Evolutionary conservation across 257 asterid genomes (phyloP).

Genomic region (Gentiana dahurica): DNA sequence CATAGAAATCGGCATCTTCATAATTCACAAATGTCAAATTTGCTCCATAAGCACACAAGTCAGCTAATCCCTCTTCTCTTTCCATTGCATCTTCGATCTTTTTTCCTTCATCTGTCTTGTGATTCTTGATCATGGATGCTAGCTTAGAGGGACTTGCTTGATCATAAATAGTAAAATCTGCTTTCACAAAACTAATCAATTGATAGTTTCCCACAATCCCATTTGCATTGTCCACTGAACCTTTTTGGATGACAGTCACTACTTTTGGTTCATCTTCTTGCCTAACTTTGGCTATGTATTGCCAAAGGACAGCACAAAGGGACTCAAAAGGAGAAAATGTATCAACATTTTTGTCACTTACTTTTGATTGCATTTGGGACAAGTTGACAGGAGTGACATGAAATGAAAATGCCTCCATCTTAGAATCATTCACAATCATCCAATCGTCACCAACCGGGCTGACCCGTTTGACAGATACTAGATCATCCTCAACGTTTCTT

Average conservation of each 20-base stretch:
- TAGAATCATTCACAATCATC: slow-evolving; percentile 26
- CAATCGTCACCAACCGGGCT: slow-evolving; percentile 73
- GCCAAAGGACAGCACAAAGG: slow-evolving; percentile 59
- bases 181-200: slow-evolving; percentile 40
- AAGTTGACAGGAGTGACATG: slow-evolving; percentile 26
- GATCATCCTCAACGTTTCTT: slow-evolving; percentile 16
- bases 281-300: slow-evolving; percentile 40
- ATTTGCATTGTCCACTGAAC: neutral
- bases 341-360: slow-evolving; percentile 11
- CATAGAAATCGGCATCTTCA: slow-evolving; percentile 43
- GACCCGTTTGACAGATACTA: slow-evolving; percentile 52
- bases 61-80: slow-evolving; percentile 36
- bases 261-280: slow-evolving; percentile 31
- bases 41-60: slow-evolving; percentile 63
- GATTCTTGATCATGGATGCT: slow-evolving; percentile 31
- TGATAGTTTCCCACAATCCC: slow-evolving; percentile 35
- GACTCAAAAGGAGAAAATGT: slow-evolving; percentile 43
- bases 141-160: slow-evolving; percentile 40
- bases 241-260: slow-evolving; percentile 43
- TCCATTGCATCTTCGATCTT: slow-evolving; percentile 43
- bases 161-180: slow-evolving; percentile 18
- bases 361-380: slow-evolving; percentile 28
- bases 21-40: slow-evolving; percentile 53
- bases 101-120: slow-evolving; percentile 26
- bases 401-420: slow-evolving; percentile 50